Evolutionary conservation across 129 eudicot genomes (phyloP).

Genomic region (Kitagawia praeruptora): DNA sequence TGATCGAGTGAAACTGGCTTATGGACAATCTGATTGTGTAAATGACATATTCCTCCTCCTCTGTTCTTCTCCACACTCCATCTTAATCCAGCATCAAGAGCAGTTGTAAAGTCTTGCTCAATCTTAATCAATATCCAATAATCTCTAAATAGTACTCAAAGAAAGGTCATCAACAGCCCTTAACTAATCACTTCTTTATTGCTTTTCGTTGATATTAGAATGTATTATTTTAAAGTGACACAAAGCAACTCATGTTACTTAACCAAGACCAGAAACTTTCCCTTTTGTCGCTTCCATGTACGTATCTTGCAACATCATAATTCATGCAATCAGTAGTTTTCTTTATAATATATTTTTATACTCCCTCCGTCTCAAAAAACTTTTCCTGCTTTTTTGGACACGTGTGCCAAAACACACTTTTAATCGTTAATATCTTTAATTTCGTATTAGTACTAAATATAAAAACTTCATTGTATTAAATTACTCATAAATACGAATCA

Average conservation of each 20-base stretch:
- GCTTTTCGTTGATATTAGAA: background rate
- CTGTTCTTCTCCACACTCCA: background rate
- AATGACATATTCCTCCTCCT: no score
- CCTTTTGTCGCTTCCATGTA: slow-evolving; percentile 8
- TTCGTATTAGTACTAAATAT: no score
- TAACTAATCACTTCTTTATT: slow-evolving; percentile 7
- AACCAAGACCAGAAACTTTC: background rate
- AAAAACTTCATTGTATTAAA: no score
- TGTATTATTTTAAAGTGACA: background rate
- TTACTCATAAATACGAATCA: no score
- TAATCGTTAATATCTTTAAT: no score
- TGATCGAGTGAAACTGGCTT: no score
- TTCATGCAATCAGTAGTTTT: background rate
- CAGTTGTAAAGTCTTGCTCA: background rate
- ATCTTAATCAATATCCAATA: background rate
- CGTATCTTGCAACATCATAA: background rate
- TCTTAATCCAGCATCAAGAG: background rate
- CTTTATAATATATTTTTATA: background rate
- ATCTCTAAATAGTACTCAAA: background rate
- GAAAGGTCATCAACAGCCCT: slow-evolving; percentile 1
- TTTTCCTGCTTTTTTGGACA: no score
- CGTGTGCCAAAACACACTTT: no score
- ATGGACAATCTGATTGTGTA: no score
- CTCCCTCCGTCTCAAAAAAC: no score
- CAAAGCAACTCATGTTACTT: background rate